A percentile compares a stretch with the other conserved stretches of the same genome.
phyloP scores from a whole-genome alignment of 768 basidiomycete species.

The Trametopsis cervina region DNA sequence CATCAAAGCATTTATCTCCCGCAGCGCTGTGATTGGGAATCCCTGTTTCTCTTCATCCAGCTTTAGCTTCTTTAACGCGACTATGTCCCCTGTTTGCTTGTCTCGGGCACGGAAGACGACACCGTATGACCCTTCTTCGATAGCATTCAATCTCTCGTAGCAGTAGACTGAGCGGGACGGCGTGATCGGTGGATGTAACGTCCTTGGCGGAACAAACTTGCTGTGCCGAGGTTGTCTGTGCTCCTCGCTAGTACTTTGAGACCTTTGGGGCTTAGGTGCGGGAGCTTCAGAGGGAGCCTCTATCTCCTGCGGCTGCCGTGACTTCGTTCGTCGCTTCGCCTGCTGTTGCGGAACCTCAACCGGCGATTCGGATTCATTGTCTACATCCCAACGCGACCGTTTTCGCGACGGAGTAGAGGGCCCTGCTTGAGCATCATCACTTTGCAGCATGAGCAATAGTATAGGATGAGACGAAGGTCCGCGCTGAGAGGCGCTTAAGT shows the following conservation, averaged over 20 bases:
- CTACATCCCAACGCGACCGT: slow-evolving; percentile 67
- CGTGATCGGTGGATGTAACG: slow-evolving; percentile 67
- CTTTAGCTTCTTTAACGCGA: slow-evolving; percentile 96
- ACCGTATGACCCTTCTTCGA: slow-evolving; percentile 98
- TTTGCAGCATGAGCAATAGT: not conserved
- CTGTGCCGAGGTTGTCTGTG: slow-evolving; percentile 38
- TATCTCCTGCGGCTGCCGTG: slow-evolving; percentile 26
- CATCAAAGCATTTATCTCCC: slow-evolving; percentile 97
- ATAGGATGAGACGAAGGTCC: too few species aligned
- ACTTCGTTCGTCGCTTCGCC: slow-evolving; percentile 50
- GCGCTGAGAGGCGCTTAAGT: too few species aligned
- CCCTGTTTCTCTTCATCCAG: slow-evolving; percentile 98
- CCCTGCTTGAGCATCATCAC: slow-evolving; percentile 12
- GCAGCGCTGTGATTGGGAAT: slow-evolving; percentile 93
- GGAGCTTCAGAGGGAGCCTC: slow-evolving; percentile 16
- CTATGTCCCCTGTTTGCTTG: slow-evolving; percentile 91
- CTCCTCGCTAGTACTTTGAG: slow-evolving; percentile 11
- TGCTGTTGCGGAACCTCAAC: slow-evolving; percentile 28
- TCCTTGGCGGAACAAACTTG: slow-evolving; percentile 68
- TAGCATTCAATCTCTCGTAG: slow-evolving; percentile 93
- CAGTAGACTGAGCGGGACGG: slow-evolving; percentile 91
- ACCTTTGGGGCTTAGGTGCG: slow-evolving; percentile 8
- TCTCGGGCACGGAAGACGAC: slow-evolving; percentile 95
- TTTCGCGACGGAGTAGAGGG: slow-evolving; percentile 58
- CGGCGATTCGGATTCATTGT: slow-evolving; percentile 38